Evolutionary conservation across 2,329 filamentous ascomycete genomes (phyloP).

Genomic region (Fonsecaea pugnacius): DNA sequence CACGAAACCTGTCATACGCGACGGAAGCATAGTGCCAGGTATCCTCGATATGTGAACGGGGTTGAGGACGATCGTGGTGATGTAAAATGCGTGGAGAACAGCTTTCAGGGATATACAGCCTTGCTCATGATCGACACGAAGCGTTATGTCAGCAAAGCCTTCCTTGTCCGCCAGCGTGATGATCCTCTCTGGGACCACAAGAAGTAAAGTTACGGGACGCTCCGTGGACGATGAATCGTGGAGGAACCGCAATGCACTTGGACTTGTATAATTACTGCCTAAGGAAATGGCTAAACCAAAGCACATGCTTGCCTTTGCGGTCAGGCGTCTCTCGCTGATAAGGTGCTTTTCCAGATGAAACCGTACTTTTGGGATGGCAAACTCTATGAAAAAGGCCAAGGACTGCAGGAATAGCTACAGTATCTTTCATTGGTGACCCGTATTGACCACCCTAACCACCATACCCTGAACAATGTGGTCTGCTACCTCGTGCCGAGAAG

Average conservation of each 20-base stretch:
- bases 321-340: not conserved
- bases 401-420: not conserved
- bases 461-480: not conserved
- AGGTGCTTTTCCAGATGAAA: not conserved
- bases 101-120: not conserved
- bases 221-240: not conserved
- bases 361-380: not conserved
- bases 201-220: not conserved
- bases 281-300: not conserved
- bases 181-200: not conserved
- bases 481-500: not conserved
- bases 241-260: not conserved
- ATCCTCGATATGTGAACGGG: not conserved
- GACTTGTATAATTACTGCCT: no score
- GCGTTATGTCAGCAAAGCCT: conserved; percentile 1
- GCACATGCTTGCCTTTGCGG: not conserved
- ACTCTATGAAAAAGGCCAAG: not conserved
- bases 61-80: not conserved
- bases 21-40: not conserved
- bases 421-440: not conserved
- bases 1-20: no score
- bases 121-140: not conserved
- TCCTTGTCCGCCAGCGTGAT: not conserved
- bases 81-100: not conserved
- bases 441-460: not conserved